Conservation (phyloP, 2,329 filamentous ascomycete species). For the Fusarium continuum region DNA sequence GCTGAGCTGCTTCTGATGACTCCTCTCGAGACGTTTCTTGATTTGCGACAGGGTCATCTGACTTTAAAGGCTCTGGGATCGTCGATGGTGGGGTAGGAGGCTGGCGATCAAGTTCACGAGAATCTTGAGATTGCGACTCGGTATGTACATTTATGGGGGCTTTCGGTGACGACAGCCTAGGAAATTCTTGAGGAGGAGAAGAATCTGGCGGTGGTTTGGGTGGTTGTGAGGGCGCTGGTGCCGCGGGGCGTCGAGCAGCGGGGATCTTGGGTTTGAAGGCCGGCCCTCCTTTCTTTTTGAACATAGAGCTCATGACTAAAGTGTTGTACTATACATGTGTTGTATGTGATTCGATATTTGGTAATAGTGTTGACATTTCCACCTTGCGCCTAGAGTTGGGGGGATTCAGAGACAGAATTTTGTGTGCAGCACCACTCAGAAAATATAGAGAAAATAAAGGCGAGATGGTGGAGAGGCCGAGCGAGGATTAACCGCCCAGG, state of each 20-base stretch:
- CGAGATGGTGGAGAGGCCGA: slow-evolving; percentile 40
- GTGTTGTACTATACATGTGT: slow-evolving; percentile 19
- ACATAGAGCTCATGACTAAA: slow-evolving; percentile 69
- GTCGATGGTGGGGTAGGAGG: slow-evolving; percentile 38
- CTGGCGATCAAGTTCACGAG: slow-evolving; percentile 25
- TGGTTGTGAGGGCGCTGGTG: slow-evolving; percentile 45
- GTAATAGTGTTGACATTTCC: slow-evolving; percentile 33
- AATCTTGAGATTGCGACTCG: slow-evolving; percentile 17
- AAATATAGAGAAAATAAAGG: slow-evolving; percentile 47
- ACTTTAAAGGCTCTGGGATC: slow-evolving; percentile 25
- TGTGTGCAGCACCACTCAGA: slow-evolving; percentile 29
- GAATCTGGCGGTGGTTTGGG: slow-evolving; percentile 28
- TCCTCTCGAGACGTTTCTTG: not conserved
- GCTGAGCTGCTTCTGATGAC: not conserved
- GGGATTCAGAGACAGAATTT: slow-evolving; percentile 29
- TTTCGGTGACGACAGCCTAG: slow-evolving; percentile 1
- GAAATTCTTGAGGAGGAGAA: slow-evolving; percentile 15
- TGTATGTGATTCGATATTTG: slow-evolving; percentile 10
- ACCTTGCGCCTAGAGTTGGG: slow-evolving; percentile 1
- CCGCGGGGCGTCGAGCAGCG: slow-evolving; percentile 59
- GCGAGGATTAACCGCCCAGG: slow-evolving; percentile 49
- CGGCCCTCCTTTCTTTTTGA: slow-evolving; percentile 71
- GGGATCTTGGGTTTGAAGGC: slow-evolving; percentile 78
- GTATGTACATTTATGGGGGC: not conserved
- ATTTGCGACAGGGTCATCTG: slow-evolving; percentile 7